phyloP scores from a whole-genome alignment of 306 rosid genomes.

The Cucumis hystrix region DNA sequence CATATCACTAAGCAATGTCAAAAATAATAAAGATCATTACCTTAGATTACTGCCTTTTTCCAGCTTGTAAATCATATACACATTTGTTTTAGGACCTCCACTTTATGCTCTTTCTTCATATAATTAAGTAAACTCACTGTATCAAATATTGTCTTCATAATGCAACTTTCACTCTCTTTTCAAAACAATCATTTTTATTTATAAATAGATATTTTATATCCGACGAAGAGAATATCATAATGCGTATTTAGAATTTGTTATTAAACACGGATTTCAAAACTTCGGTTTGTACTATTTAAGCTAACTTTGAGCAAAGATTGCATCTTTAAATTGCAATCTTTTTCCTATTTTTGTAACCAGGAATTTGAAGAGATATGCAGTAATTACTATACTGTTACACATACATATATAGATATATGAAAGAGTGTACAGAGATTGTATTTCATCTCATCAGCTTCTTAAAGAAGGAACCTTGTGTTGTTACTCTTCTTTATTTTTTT shows the following conservation, averaged over 20 bases:
- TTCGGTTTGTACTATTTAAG: too few relatives aligned
- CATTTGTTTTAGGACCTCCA: neutral
- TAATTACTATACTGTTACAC: neutral
- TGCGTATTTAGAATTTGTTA: too few relatives aligned
- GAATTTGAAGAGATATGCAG: too few relatives aligned
- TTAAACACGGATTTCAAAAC: too few relatives aligned
- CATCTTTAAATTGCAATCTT: too few relatives aligned
- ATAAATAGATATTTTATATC: too few relatives aligned
- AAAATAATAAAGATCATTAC: neutral
- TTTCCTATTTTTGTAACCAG: too few relatives aligned
- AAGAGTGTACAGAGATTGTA: neutral
- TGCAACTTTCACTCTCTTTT: too few relatives aligned
- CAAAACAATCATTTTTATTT: too few relatives aligned
- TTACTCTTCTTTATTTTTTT: neutral
- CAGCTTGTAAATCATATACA: neutral
- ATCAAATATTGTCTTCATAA: too few relatives aligned
- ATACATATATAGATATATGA: neutral
- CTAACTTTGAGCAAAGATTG: too few relatives aligned
- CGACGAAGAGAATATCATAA: too few relatives aligned
- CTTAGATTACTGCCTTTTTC: neutral
- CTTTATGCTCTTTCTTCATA: neutral
- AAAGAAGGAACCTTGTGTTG: neutral
- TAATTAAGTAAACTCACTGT: neutral
- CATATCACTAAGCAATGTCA: neutral
- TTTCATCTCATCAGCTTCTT: neutral